Conservation (phyloP, 768 basidiomycete genomes). For the Xanthoconium stramineum region DNA sequence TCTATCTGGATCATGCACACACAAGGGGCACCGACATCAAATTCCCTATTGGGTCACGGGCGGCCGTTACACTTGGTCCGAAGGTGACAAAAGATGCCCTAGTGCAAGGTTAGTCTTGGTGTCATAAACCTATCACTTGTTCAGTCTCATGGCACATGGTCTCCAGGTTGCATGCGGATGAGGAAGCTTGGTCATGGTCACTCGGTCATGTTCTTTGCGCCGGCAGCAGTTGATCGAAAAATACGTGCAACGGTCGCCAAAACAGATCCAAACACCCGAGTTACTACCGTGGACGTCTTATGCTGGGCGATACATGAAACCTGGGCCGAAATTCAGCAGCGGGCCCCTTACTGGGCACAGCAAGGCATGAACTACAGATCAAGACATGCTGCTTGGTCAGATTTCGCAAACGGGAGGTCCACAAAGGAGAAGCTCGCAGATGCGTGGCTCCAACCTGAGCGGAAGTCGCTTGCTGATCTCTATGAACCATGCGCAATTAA, state of each 20-base stretch:
- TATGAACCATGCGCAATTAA: slow-evolving; percentile 16
- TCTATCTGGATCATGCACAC: slow-evolving; percentile 24
- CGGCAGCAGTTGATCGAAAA: slow-evolving; percentile 34
- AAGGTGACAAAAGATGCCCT: slow-evolving; percentile 36
- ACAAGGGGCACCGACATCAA: slow-evolving; percentile 37
- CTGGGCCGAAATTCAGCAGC: not conserved
- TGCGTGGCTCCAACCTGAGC: slow-evolving; percentile 22
- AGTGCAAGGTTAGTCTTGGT: slow-evolving; percentile 25
- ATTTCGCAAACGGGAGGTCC: not conserved
- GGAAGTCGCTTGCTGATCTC: slow-evolving; percentile 16
- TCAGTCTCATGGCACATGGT: not conserved
- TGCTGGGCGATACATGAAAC: not conserved
- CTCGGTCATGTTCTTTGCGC: slow-evolving; percentile 44
- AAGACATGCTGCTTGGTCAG: slow-evolving; percentile 10
- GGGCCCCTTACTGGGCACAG: slow-evolving; percentile 16
- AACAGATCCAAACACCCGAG: not conserved
- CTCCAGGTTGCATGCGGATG: slow-evolving; percentile 50
- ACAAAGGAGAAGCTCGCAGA: not conserved
- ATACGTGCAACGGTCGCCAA: slow-evolving; percentile 30
- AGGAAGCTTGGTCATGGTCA: slow-evolving; percentile 44
- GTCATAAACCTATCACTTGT: not conserved
- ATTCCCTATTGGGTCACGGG: slow-evolving; percentile 28
- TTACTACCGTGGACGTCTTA: slow-evolving; percentile 32
- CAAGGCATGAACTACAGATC: slow-evolving; percentile 26
- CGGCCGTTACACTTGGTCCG: slow-evolving; percentile 35